Conservation (phyloP, 129 eudicot genomes). For the Pulicaria dysenterica region DNA sequence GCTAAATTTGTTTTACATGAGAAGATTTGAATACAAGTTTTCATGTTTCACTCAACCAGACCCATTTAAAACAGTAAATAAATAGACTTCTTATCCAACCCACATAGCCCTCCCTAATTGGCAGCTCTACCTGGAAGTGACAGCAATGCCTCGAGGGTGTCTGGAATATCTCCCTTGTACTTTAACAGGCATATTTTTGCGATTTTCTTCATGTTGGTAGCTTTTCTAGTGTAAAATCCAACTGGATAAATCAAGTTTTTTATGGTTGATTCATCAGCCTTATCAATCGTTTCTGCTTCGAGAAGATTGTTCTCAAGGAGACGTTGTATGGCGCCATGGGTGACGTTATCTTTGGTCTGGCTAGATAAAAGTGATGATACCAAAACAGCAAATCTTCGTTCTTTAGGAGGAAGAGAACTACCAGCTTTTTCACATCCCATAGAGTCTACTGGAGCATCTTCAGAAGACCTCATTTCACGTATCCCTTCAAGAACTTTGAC, state of each 20-base stretch:
- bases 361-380: conserved; percentile 89
- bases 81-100: neutral
- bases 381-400: conserved; percentile 84
- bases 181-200: conserved; percentile 62
- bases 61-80: neutral
- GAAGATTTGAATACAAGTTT: neutral
- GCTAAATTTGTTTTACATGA: neutral
- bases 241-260: conserved; percentile 86
- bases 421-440: conserved; percentile 99
- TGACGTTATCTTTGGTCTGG: conserved; percentile 93
- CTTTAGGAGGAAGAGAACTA: conserved; percentile 91
- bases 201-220: conserved; percentile 82
- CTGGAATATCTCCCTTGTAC: conserved; percentile 86
- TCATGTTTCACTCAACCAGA: neutral
- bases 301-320: conserved; percentile 71
- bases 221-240: conserved; percentile 93
- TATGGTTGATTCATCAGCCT: conserved; percentile 65
- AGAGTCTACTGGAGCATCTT: conserved; percentile 86
- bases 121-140: conserved; percentile 73
- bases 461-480: conserved; percentile 79
- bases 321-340: conserved; percentile 89
- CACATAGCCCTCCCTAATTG: neutral
- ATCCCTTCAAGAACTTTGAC: conserved; percentile 85
- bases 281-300: conserved; percentile 70
- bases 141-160: conserved; percentile 70